Percentiles rank a stretch among this genome's conserved stretches.
Conservation (phyloP, 176 grass and related monocot species). For the Aegilops longissima region DNA sequence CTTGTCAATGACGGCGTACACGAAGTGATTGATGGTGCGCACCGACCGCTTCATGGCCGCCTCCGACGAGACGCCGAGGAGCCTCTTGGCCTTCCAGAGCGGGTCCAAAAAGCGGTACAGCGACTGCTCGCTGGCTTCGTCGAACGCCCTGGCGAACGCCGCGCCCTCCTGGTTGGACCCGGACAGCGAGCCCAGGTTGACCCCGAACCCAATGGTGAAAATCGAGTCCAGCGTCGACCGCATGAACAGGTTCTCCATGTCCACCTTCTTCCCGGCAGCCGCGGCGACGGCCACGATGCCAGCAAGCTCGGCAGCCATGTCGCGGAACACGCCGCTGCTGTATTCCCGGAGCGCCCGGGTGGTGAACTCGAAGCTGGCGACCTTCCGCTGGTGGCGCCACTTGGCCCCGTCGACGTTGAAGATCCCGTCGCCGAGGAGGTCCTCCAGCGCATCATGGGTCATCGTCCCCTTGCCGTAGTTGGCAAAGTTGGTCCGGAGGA, state of each 20-base stretch:
- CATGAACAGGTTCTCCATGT: slow-evolving; percentile 67
- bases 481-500: slow-evolving; percentile 77
- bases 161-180: slow-evolving; percentile 13
- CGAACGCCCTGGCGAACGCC: slow-evolving; percentile 64
- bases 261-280: background rate
- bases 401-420: slow-evolving; percentile 67
- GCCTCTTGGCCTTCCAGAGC: slow-evolving; percentile 65
- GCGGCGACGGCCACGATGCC: slow-evolving; percentile 28
- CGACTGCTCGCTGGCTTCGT: slow-evolving; percentile 47
- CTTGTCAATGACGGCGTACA: slow-evolving; percentile 49
- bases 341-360: slow-evolving; percentile 58
- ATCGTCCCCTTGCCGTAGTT: slow-evolving; percentile 74
- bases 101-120: slow-evolving; percentile 51
- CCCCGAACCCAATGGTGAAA: slow-evolving; percentile 63
- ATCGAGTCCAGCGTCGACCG: slow-evolving; percentile 66
- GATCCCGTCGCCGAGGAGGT: slow-evolving; percentile 81
- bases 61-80: slow-evolving; percentile 57
- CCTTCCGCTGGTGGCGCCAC: slow-evolving; percentile 78
- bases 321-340: slow-evolving; percentile 60
- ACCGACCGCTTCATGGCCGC: slow-evolving; percentile 56
- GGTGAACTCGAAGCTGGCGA: slow-evolving; percentile 65
- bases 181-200: slow-evolving; percentile 44
- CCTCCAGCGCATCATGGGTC: slow-evolving; percentile 27
- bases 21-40: slow-evolving; percentile 52
- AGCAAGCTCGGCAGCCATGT: slow-evolving; percentile 47